Evolutionary conservation across 306 rosid genomes (phyloP).

Genomic region (Arachis stenosperma): DNA sequence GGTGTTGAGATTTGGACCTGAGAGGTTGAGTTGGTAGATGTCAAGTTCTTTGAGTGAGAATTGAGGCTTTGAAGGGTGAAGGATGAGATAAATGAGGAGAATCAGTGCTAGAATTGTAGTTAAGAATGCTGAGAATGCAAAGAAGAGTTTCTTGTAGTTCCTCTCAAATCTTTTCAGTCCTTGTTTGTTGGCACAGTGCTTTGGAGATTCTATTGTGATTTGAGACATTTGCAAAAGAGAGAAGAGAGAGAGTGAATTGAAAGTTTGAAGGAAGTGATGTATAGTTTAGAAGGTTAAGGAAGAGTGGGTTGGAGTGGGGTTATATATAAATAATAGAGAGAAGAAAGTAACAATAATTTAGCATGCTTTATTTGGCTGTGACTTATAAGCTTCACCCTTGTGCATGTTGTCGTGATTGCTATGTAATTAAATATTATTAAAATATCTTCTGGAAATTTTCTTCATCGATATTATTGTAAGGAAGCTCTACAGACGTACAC

Average conservation of each 20-base stretch:
- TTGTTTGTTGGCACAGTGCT: conserved; percentile 74
- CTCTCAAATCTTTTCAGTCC: conserved; percentile 42
- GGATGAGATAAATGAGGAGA: conserved; percentile 65
- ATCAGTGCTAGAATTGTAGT: conserved; percentile 56
- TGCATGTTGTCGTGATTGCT: conserved; percentile 15
- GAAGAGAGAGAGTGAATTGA: not conserved
- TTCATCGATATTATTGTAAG: conserved; percentile 4
- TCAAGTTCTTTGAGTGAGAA: conserved; percentile 75
- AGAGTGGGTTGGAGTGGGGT: conserved; percentile 38
- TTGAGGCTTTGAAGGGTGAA: conserved; percentile 76
- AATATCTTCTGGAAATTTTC: conserved; percentile 20
- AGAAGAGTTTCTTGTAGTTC: conserved; percentile 68
- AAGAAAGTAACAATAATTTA: conserved; percentile 58
- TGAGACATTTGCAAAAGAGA: conserved; percentile 63
- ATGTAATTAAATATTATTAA: conserved; percentile 17
- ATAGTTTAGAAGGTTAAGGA: conserved; percentile 48
- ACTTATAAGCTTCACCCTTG: conserved; percentile 17
- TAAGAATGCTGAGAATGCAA: conserved; percentile 53
- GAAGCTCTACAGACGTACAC: not conserved
- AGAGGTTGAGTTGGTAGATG: conserved; percentile 72
- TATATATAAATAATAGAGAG: conserved; percentile 35
- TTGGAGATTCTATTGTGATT: conserved; percentile 62
- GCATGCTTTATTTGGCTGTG: conserved; percentile 59
- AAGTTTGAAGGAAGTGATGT: conserved; percentile 33
- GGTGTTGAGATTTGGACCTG: conserved; percentile 69